Base-by-base conservation (phyloP, 2,329 filamentous ascomycete species). In the Capronia epimyces region DNA sequence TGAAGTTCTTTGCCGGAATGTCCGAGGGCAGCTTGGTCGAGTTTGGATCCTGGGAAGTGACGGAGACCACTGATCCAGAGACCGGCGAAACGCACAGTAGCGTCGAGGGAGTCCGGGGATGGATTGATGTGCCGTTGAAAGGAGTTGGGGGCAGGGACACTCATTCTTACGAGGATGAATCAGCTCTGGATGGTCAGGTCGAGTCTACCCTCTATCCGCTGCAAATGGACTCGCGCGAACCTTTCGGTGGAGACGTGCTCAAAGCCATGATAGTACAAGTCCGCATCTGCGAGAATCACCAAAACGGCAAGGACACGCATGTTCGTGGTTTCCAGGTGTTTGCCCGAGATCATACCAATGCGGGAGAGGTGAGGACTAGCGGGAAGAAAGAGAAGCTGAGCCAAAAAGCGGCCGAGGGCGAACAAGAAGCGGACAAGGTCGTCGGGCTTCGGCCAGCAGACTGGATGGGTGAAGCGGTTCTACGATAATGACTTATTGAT, bases 261-360 rank as follows among this genome's bases (percentile, higher is more conserved):
- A 82, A 90, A 53, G 89, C 87, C 13, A 95, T 91, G 71, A 81
- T 97, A 24, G 77, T 98, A 22, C 90, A 97, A 68, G 83, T 97
- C 64, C 83, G 87, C 60, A 84, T 98, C 43, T 79, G 91, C 45
- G 93, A 97, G 71, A 98, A 98, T 65, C 93, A 98, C 67, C 93
- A 98, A 71, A 98, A 98, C 67, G 93, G 93, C 58, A 98, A 98
- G 68, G 93, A 98, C 67, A 98, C 93, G n/a, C 93, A 98, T 74
- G 79, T 98, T 20, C 80, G 93, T 13, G 91, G 89, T 1, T 79
- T 98, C 67, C 94, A 95, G 71, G 85, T 97, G 8, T 98, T 83
- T 63, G 77, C 80, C 12, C 66, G 64, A 24, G 72, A 76, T 53
- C 70, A 73, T 42, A 55, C 42, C 21, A 46, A 41, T 42, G 40